Percentiles rank a stretch among this genome's conserved stretches.
phyloP scores from a whole-genome alignment of 495 filamentous ascomycete species.

The Ascobolus immersus region DNA sequence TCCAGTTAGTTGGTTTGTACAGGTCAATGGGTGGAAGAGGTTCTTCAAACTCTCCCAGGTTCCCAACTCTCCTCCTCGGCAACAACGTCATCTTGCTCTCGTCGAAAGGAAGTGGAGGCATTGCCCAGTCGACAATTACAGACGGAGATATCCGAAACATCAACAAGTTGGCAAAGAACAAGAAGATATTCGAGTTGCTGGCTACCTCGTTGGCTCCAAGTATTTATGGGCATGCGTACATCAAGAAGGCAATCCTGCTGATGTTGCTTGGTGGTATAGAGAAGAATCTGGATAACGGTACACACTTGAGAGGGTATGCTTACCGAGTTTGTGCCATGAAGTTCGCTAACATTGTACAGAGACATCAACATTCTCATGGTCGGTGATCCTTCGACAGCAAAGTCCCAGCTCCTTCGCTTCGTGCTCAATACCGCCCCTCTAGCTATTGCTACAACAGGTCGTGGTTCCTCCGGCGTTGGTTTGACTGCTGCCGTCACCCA shows the following conservation, averaged over 20 bases:
- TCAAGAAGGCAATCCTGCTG: slow-evolving; percentile 91
- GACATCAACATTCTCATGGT: slow-evolving; percentile 99
- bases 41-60: slow-evolving; percentile 68
- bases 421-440: slow-evolving; percentile 92
- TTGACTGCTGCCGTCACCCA: slow-evolving; percentile 86
- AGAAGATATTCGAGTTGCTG: slow-evolving; percentile 72
- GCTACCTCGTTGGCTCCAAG: slow-evolving; percentile 94
- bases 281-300: slow-evolving; percentile 95
- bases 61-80: slow-evolving; percentile 76
- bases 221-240: slow-evolving; percentile 91
- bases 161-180: slow-evolving; percentile 91
- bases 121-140: slow-evolving; percentile 80
- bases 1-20: slow-evolving; percentile 87
- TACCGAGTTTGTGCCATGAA: background rate
- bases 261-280: slow-evolving; percentile 97
- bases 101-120: slow-evolving; percentile 83
- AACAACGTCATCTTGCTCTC: slow-evolving; percentile 91
- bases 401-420: slow-evolving; percentile 91
- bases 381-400: slow-evolving; percentile 92
- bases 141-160: slow-evolving; percentile 96
- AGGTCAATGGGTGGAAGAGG: slow-evolving; percentile 79
- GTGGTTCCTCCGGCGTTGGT: slow-evolving; percentile 94
- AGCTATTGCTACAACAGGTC: slow-evolving; percentile 90
- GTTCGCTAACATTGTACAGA: slow-evolving; percentile 7
- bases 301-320: slow-evolving; percentile 56